These are phyloP conservation scores for Hyaloperonospora brassicae DNA, from an alignment of 352 stramenopile species.

Conservation along the genomic window DNA sequence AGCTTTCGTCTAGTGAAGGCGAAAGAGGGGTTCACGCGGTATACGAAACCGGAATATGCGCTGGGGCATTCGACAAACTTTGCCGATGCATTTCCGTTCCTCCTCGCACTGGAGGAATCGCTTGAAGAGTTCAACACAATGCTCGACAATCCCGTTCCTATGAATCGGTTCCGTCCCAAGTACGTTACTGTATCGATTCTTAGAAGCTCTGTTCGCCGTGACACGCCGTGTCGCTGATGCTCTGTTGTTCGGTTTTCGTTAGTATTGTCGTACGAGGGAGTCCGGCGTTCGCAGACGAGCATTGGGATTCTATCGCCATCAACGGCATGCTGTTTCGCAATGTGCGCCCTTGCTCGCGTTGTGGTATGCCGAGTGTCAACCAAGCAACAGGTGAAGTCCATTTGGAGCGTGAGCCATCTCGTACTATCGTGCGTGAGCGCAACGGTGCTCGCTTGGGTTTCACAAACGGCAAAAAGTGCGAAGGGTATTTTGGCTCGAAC, in stretches of 20 bases:
- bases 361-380: conserved; percentile 70
- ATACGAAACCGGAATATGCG: conserved; percentile 51
- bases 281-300: conserved; percentile 64
- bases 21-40: conserved; percentile 48
- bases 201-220: not conserved
- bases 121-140: conserved; percentile 51
- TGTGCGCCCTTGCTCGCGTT: conserved; percentile 66
- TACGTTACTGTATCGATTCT: conserved; percentile 3
- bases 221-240: not conserved
- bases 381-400: conserved; percentile 49
- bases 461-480: conserved; percentile 33
- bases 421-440: conserved; percentile 40
- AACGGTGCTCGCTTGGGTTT: conserved; percentile 63
- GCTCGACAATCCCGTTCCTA: conserved; percentile 47
- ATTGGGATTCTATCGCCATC: conserved; percentile 62
- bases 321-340: conserved; percentile 52
- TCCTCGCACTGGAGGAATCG: conserved; percentile 52
- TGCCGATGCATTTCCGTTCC: conserved; percentile 69
- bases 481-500: conserved; percentile 79
- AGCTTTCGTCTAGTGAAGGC: conserved; percentile 50
- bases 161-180: conserved; percentile 83
- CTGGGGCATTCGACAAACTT: conserved; percentile 55
- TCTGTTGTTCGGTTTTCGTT: conserved; percentile 1
- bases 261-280: conserved; percentile 69
- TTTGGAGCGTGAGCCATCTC: conserved; percentile 38